These are phyloP conservation scores for Phytophthora lateralis DNA, from an alignment of 352 stramenopile species.

Conservation along the genomic window DNA sequence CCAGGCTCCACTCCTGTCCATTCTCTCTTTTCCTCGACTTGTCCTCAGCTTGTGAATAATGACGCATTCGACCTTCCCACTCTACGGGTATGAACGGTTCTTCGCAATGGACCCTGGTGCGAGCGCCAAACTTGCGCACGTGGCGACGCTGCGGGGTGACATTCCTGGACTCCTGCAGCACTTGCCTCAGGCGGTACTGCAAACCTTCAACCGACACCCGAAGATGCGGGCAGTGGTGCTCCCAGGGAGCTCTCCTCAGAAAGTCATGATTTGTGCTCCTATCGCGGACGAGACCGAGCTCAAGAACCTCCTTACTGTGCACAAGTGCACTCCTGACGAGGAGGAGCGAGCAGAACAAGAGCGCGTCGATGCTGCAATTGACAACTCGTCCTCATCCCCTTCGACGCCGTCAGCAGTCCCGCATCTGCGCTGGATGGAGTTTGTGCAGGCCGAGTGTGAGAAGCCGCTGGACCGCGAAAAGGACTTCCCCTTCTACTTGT, in stretches of 20 bases:
- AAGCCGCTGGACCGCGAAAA: constrained; percentile 49
- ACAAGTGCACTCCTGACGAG: constrained; percentile 31
- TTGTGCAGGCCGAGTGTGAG: constrained; percentile 54
- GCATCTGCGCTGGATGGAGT: constrained; percentile 42
- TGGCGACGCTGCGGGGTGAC: constrained; percentile 55
- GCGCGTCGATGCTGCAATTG: constrained; percentile 16
- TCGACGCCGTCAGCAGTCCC: neutral
- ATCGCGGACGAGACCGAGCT: constrained; percentile 52
- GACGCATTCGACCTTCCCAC: constrained; percentile 46
- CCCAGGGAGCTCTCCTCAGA: constrained; percentile 46
- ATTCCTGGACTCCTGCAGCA: constrained; percentile 37
- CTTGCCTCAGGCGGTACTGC: constrained; percentile 49
- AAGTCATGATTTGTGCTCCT: constrained; percentile 55
- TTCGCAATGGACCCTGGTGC: constrained; percentile 57
- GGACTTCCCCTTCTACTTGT: constrained; percentile 51
- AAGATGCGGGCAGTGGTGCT: constrained; percentile 58
- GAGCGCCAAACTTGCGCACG: constrained; percentile 55
- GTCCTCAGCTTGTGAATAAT: constrained; percentile 9
- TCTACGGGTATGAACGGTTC: constrained; percentile 74
- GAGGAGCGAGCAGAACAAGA: constrained; percentile 41
- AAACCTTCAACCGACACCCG: constrained; percentile 63
- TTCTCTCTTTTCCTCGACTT: constrained; percentile 16
- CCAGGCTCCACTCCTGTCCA: neutral
- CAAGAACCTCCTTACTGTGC: constrained; percentile 35
- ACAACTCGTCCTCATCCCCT: neutral